These are phyloP conservation scores for Wallemia mellicola DNA, from an alignment of 1,284 basidiomycete species.

Conservation along the genomic window DNA sequence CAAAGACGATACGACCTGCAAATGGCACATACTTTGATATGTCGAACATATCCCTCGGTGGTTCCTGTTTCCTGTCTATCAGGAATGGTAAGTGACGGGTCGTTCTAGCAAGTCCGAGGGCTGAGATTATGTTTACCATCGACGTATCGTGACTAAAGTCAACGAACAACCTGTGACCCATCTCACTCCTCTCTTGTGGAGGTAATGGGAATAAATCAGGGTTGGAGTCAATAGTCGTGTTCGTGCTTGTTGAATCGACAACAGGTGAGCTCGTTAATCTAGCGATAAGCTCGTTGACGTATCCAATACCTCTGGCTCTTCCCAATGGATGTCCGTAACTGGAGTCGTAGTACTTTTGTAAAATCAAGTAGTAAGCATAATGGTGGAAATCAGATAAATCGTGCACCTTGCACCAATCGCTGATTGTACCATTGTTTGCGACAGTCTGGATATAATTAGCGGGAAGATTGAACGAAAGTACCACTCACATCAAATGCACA, in stretches of 20 bases:
- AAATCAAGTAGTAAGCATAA: slow-evolving; percentile 38
- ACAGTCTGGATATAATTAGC: slow-evolving; percentile 30
- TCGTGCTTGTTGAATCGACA: slow-evolving; percentile 39
- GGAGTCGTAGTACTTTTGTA: slow-evolving; percentile 37
- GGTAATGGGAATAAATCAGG: slow-evolving; percentile 32
- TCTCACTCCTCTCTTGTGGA: neutral
- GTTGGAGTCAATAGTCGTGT: slow-evolving; percentile 36
- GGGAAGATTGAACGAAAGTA: slow-evolving; percentile 20
- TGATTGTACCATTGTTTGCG: slow-evolving; percentile 20
- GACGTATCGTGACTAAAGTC: slow-evolving; percentile 40
- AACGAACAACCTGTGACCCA: slow-evolving; percentile 11
- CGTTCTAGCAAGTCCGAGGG: slow-evolving; percentile 32
- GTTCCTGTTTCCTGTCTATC: neutral
- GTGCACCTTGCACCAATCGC: slow-evolving; percentile 42
- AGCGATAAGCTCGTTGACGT: slow-evolving; percentile 51
- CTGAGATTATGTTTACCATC: slow-evolving; percentile 43
- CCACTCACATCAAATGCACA: slow-evolving; percentile 29
- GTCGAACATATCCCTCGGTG: slow-evolving; percentile 20
- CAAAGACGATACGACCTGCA: slow-evolving; percentile 29
- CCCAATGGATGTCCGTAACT: slow-evolving; percentile 16
- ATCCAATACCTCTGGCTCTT: slow-evolving; percentile 40
- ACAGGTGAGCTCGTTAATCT: slow-evolving; percentile 33
- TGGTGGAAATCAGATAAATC: slow-evolving; percentile 25
- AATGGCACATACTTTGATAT: slow-evolving; percentile 33
- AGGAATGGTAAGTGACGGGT: slow-evolving; percentile 8